Percentiles rank a stretch among this genome's conserved stretches.
These are phyloP conservation scores for Yamadazyma triangularis DNA, from an alignment of 1,139 yeast genomes.

Conservation along the genomic window DNA sequence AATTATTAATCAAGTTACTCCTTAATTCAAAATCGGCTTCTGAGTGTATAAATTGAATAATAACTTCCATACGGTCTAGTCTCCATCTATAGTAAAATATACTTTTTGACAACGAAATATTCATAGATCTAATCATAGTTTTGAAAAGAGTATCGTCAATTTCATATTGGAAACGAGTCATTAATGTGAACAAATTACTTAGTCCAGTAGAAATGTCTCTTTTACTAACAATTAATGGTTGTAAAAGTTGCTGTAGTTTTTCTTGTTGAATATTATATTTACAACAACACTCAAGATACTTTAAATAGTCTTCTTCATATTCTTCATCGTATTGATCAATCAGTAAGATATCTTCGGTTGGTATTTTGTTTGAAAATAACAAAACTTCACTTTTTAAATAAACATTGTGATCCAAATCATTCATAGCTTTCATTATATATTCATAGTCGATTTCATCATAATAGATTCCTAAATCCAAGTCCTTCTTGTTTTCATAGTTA, in stretches of 20 bases:
- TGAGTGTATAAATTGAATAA: conserved; percentile 16
- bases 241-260: conserved; percentile 1
- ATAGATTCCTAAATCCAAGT: conserved; percentile 6
- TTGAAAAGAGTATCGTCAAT: conserved; percentile 15
- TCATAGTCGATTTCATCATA: conserved; percentile 1
- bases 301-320: conserved; percentile 8
- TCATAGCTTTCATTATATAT: conserved; percentile 12
- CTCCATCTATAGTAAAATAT: conserved; percentile 11
- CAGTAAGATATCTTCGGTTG: too few species aligned
- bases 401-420: conserved; percentile 11
- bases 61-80: conserved; percentile 6
- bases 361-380: too few species aligned
- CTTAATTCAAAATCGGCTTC: conserved; percentile 24
- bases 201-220: conserved; percentile 9
- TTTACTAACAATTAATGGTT: conserved; percentile 4
- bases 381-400: conserved; percentile 7
- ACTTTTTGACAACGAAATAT: conserved; percentile 31
- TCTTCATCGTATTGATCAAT: too few species aligned
- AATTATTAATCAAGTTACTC: conserved; percentile 17
- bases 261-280: background rate
- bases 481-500: background rate
- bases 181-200: conserved; percentile 17
- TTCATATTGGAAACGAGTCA: conserved; percentile 14
- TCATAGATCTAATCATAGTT: conserved; percentile 19
- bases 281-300: conserved; percentile 4